Base-by-base conservation (phyloP, 805 yeast species). In the Candida ortonii region DNA sequence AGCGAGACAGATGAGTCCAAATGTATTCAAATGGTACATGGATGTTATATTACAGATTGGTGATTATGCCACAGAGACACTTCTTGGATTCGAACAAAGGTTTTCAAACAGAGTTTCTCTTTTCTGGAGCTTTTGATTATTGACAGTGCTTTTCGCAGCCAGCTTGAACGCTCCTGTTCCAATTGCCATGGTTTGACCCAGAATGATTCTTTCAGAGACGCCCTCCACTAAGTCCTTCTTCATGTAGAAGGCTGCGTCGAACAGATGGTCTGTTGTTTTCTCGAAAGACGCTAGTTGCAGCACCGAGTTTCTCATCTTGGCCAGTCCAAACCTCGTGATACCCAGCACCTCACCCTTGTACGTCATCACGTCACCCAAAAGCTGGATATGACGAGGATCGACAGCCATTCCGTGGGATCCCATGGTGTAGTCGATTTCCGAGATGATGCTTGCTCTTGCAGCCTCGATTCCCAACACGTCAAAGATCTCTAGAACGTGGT, bases 341-440 rank as follows among this genome's bases (percentile, higher is more conserved):
- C 99, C 98, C 49, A 94, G 72, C 9, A 93, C 95, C 59, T 93
- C 98, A 41, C 99, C 99, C 65, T 93, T 93, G 62, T 86, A 93
- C 0, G 97, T 87, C 99, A 93, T 93, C 31, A 93, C 97, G 62
- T 93, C 99, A 46, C 98, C 98, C 45, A 93, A 68, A 29, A 93
- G 69, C 67, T 93, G 97, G 59, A 94, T 89, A 62, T 93, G 99
- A 71, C 99, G 95, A 42, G 97, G 98, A 71, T 93, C 99, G 31
- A 93, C 97, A 60, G 95, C 86, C 98, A 93, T 93, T 64, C 99
- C 99, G 70, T 93, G 98, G 64, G 88, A 87, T 57, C 95, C 80
- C 99, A 93, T 93, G 36, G 98, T 93, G 57, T 88, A 88, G 57
- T 85, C 95, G 61, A 93, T 93, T 67, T 93, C 99, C 44, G 79